These are phyloP conservation scores for Lolium multiflorum DNA, from an alignment of 176 grass and related monocot species.

Conservation along the genomic window DNA sequence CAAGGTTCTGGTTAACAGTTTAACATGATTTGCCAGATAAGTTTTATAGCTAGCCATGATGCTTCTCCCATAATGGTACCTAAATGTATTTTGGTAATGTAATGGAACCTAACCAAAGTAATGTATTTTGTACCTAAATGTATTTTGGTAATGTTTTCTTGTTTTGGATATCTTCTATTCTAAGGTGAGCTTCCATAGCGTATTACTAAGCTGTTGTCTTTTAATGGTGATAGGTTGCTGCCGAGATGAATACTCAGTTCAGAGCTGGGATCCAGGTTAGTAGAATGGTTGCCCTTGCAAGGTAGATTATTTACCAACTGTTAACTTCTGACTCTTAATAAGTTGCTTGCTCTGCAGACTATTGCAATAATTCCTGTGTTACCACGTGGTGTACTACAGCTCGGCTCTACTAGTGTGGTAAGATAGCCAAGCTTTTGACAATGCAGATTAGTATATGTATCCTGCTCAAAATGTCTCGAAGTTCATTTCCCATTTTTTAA, in stretches of 20 bases:
- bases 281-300: neutral
- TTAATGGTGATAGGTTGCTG: slow-evolving; percentile 48
- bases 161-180: slow-evolving; percentile 24
- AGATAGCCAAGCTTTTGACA: slow-evolving; percentile 44
- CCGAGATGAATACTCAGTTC: slow-evolving; percentile 71
- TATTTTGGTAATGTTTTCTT: neutral
- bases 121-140: no score
- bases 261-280: slow-evolving; percentile 70
- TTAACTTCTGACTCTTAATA: slow-evolving; percentile 24
- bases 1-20: neutral
- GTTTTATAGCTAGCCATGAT: slow-evolving; percentile 21
- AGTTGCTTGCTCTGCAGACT: slow-evolving; percentile 63
- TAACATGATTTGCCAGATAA: slow-evolving; percentile 31
- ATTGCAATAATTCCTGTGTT: slow-evolving; percentile 81
- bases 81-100: slow-evolving; percentile 9
- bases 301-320: slow-evolving; percentile 24
- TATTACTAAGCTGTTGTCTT: slow-evolving; percentile 36
- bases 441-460: slow-evolving; percentile 32
- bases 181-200: slow-evolving; percentile 2
- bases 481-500: slow-evolving; percentile 31
- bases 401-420: slow-evolving; percentile 79
- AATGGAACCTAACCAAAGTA: neutral
- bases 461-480: slow-evolving; percentile 43
- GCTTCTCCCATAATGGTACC: neutral
- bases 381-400: slow-evolving; percentile 75